Evolutionary conservation across 2,329 filamentous ascomycete species (phyloP), one percentile per base, ranked within the genome.

Genomic region (Verticillium nubilum): DNA sequence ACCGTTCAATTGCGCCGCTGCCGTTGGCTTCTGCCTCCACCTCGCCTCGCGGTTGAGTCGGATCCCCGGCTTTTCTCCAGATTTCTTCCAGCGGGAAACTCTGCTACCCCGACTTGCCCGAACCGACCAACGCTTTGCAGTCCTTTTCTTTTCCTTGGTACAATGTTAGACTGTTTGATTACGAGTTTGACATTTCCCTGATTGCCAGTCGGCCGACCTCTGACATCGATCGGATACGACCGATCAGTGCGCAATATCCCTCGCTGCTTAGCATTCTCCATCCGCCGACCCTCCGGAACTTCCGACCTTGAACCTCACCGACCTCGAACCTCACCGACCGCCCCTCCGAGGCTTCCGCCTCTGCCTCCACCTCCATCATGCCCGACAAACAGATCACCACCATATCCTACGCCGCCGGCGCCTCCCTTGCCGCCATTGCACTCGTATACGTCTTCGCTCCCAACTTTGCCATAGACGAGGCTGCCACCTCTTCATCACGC

Each of bases 401-500:
- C 68, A 91, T 92, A 67, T 92, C 91, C 52, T 99, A 99, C 76
- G 95, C 95, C 69, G 95, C 94, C 61, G 94, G 94, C 67, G 95
- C 94, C 62, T 97, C 93, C 58, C 88, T 99, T 63, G 95, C 95
- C 59, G 95, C 95, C 63, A 91, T 96, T 63, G 94, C 95, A 31
- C 85, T 98, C 60, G 91, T 98, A 72, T 99, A 98, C 76, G 94
- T 98, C 67, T 98, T 99, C 76, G 92, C 89, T 9, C 95, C 95
- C n/a, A 98, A 93, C 57, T 98, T 94, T 75, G 91, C 96, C 68
- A 88, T 98, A 73, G 94, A 99, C 76, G 87, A 88, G 70, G 90
- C 95, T 59, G 83, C 87, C 62, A 84, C 83, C 59, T 77, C 77
- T 37, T 90, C 95, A 59, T 84, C 83, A 58, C 87, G 90, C 67